These are phyloP conservation scores for Manihot esculenta DNA, from an alignment of 441 rosid genomes.

Conservation along the genomic window DNA sequence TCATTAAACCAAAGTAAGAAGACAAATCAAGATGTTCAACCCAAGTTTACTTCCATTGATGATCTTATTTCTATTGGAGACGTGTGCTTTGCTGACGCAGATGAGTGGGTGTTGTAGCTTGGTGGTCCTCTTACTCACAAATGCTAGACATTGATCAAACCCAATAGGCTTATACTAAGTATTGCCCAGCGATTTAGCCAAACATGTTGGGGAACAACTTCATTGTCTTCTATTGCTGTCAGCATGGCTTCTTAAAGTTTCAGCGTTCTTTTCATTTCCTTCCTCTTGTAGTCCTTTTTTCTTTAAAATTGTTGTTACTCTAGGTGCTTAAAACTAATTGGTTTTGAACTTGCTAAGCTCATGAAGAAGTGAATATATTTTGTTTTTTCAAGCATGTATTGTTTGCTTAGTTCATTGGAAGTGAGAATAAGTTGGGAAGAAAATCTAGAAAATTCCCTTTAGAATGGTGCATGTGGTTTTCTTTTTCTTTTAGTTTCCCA, in stretches of 20 bases:
- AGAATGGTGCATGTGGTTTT: no score
- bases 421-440: no score
- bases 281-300: background rate
- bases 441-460: no score
- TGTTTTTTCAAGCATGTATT: no score
- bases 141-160: constrained; percentile 84
- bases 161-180: constrained; percentile 63
- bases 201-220: constrained; percentile 82
- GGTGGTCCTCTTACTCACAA: constrained; percentile 91
- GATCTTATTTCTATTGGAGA: constrained; percentile 84
- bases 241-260: constrained; percentile 96
- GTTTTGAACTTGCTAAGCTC: no score
- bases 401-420: no score
- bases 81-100: constrained; percentile 69
- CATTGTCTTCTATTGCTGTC: constrained; percentile 81
- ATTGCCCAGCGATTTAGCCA: constrained; percentile 92
- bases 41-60: constrained; percentile 56
- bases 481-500: no score
- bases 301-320: background rate
- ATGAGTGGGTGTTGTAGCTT: constrained; percentile 83
- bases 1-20: constrained; percentile 55
- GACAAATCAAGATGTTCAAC: constrained; percentile 60
- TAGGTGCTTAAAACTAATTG: background rate
- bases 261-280: constrained; percentile 47
- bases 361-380: no score